A percentile compares a stretch with the other conserved stretches of the same genome.
phyloP scores from a whole-genome alignment of 768 basidiomycete species.

The Myochromella boudieri region DNA sequence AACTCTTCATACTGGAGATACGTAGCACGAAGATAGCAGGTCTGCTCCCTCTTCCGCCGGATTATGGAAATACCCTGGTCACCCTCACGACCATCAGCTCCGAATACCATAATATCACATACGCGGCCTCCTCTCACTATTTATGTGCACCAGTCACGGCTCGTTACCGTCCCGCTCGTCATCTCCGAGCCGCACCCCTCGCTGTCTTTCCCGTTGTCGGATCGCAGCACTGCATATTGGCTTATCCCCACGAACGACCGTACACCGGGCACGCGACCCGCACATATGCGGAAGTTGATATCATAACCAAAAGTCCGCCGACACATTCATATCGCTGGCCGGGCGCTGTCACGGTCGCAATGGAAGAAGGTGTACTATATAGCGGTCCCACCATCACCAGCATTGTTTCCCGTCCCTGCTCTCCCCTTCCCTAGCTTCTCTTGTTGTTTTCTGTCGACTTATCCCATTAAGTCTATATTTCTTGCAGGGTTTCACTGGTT shows the following conservation, averaged over 20 bases:
- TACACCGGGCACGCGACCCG: neutral
- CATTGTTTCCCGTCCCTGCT: neutral
- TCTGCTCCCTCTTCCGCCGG: neutral
- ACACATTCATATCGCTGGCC: slow-evolving; percentile 8
- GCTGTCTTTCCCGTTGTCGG: too few species aligned
- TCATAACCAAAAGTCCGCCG: slow-evolving; percentile 3
- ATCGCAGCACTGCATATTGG: too few species aligned
- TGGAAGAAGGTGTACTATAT: neutral
- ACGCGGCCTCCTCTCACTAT: slow-evolving; percentile 11
- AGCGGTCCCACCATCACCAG: neutral
- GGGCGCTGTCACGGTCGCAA: slow-evolving; percentile 1
- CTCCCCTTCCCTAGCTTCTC: neutral
- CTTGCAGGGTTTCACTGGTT: slow-evolving; percentile 1
- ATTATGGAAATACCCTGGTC: slow-evolving; percentile 8
- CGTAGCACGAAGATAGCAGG: slow-evolving; percentile 40
- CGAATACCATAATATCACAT: slow-evolving; percentile 7
- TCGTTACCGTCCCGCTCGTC: too few species aligned
- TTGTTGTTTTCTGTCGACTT: neutral
- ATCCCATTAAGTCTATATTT: neutral
- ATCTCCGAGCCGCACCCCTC: too few species aligned
- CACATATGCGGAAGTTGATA: slow-evolving; percentile 1
- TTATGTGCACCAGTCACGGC: slow-evolving; percentile 4
- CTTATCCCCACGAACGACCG: neutral
- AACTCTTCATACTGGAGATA: slow-evolving; percentile 48
- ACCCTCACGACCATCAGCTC: slow-evolving; percentile 17